phyloP scores from a whole-genome alignment of 2,329 filamentous ascomycete species.

The Mycosphaerelloides madeirae region DNA sequence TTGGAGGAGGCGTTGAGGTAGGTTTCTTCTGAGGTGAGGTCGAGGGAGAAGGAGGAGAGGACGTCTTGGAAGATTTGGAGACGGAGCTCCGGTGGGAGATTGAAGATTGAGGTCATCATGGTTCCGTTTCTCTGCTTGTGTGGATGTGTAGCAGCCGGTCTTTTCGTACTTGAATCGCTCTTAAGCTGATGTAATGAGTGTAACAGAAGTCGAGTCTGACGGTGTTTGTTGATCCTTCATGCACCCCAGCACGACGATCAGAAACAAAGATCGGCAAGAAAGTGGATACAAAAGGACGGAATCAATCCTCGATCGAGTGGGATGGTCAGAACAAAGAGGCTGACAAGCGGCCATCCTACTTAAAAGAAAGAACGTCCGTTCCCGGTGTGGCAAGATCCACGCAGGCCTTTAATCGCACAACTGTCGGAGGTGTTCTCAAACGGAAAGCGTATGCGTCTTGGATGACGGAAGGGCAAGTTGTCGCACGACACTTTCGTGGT shows the following conservation, averaged over 20 bases:
- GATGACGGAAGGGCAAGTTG: too few relatives aligned
- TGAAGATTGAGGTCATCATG: slow-evolving; percentile 15
- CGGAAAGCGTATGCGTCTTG: too few relatives aligned
- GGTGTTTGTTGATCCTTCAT: not conserved
- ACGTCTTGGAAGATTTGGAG: slow-evolving; percentile 12
- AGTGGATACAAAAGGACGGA: too few relatives aligned
- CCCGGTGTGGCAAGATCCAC: too few relatives aligned
- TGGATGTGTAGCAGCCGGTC: not conserved
- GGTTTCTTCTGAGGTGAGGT: not conserved
- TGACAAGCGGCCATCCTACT: too few relatives aligned
- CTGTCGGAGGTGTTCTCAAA: too few relatives aligned
- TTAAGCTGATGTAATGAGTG: not conserved
- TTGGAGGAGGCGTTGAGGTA: not conserved
- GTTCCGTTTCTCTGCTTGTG: not conserved
- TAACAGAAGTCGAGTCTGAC: not conserved
- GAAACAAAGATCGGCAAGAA: not conserved
- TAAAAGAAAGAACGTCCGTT: too few relatives aligned
- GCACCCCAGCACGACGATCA: not conserved
- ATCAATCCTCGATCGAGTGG: too few relatives aligned
- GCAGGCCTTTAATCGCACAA: too few relatives aligned
- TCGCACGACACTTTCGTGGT: too few relatives aligned
- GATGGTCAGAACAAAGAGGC: too few relatives aligned
- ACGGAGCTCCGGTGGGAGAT: slow-evolving; percentile 12
- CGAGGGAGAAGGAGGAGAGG: not conserved
- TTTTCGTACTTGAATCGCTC: not conserved